phyloP scores from a whole-genome alignment of 768 basidiomycete species.

The Tubosaeta brunneosetosa region DNA sequence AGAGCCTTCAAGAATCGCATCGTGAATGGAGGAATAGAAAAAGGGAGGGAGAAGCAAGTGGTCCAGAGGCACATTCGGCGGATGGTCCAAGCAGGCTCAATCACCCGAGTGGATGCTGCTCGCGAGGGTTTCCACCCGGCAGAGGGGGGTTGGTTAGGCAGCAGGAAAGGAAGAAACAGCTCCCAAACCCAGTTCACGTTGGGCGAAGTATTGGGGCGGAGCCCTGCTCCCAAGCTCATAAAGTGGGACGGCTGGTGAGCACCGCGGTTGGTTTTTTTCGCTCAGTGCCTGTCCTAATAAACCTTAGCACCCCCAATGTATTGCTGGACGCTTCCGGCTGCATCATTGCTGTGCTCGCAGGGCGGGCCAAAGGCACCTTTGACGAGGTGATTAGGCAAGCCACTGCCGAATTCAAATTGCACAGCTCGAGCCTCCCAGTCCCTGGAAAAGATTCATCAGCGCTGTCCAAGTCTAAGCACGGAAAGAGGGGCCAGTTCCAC shows the following conservation, averaged over 20 bases:
- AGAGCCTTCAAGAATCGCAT: too few relatives aligned
- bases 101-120: background rate
- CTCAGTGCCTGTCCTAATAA: too few relatives aligned
- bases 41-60: too few relatives aligned
- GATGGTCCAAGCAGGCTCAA: background rate
- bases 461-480: background rate
- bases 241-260: constrained; percentile 5
- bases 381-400: background rate
- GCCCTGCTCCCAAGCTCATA: background rate
- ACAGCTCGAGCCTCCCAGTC: background rate
- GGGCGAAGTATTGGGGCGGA: background rate
- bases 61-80: background rate
- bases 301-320: too few relatives aligned
- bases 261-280: too few relatives aligned
- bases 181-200: background rate
- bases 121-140: background rate
- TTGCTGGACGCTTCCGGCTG: background rate
- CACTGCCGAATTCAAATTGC: background rate
- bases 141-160: constrained; percentile 1
- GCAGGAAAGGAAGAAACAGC: background rate
- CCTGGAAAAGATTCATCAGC: too few relatives aligned
- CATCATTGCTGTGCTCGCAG: background rate
- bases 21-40: too few relatives aligned
- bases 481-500: background rate
- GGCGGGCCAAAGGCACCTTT: background rate